Evolutionary conservation across 306 rosid species (phyloP), one percentile per base, ranked within the genome.

Genomic region (Astragalus membranaceus): DNA sequence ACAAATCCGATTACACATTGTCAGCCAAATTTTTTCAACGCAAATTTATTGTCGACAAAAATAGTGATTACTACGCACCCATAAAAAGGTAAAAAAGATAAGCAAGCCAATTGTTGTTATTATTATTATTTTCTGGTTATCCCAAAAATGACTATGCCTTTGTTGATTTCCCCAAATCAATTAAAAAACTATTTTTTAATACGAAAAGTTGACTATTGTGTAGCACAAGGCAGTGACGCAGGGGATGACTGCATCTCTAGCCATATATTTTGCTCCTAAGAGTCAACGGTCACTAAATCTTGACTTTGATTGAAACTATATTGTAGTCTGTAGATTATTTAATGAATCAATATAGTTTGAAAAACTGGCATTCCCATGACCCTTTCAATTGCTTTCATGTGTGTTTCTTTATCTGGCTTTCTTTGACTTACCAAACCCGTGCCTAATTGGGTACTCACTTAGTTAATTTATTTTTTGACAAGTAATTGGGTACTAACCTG

Each of bases 291-390:
- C 61, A 52, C 60, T 78, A 72, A 63, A 79, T 70, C n/a, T 77
- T 74, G 88, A 75, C 83, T 13, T 53, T 44, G 1, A 30, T 20
- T 14, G 53, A 64, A 49, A 55, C 5, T 53, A 60, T 56, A 29
- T 12, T 12, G 26, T n/a, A n/a, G n/a, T n/a, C n/a, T n/a, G n/a
- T 13, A 54, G 67, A 35, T 50, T 26, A 35, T 36, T 13, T 44
- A 43, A 58, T 41, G 23, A 64, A 63, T 26, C 30, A 26, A 26
- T 26, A 26, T 26, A 26, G 3, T 15, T 82, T 56, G 81, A 82
- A 70, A 82, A 55, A 10, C 10, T 56, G 75, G 70, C 42, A 49
- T 3, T 14, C 11, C 0, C 16, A 6, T 54, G 50, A 43, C 20
- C 57, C 55, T 73, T 60, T 64, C 14, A 6, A 4, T 49, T 51